Evolutionary conservation across 305 asterid genomes (phyloP).

Genomic region (Fraxinus angustifolia): DNA sequence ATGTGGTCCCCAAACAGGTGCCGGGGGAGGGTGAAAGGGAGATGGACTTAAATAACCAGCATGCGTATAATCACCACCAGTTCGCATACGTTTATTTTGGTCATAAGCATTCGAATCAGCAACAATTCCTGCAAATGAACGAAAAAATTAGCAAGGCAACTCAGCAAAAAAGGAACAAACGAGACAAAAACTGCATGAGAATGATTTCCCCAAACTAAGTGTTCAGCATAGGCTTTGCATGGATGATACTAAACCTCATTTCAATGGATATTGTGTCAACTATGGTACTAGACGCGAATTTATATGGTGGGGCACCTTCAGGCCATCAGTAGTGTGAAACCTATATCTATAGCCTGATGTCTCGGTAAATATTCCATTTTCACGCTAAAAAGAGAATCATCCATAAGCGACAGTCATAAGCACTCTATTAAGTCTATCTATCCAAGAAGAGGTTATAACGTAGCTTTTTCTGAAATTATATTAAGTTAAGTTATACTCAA

Average conservation of each 20-base stretch:
- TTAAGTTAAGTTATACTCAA: not conserved
- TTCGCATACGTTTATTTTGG: conserved; percentile 54
- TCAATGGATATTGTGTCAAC: not conserved
- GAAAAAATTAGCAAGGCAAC: not conserved
- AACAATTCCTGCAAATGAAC: conserved; percentile 39
- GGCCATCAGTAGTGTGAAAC: not conserved
- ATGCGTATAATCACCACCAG: conserved; percentile 52
- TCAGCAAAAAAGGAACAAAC: not conserved
- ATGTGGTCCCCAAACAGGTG: conserved; percentile 55
- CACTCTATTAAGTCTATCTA: not conserved
- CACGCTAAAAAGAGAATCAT: not conserved
- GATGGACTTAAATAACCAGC: conserved; percentile 54
- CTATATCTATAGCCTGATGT: not conserved
- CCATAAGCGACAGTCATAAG: not conserved
- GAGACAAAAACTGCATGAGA: not conserved
- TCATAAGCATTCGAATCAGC: conserved; percentile 51
- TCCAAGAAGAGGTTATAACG: not conserved
- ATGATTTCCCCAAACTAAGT: not conserved
- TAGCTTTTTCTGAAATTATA: not conserved
- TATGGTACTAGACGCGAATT: not conserved
- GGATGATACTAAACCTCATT: not conserved
- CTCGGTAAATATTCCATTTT: not conserved
- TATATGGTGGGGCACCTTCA: not conserved
- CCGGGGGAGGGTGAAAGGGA: conserved; percentile 58
- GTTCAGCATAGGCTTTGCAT: not conserved